Base-by-base conservation (phyloP, 352 stramenopile genomes). In the Globisporangium spiculum region DNA sequence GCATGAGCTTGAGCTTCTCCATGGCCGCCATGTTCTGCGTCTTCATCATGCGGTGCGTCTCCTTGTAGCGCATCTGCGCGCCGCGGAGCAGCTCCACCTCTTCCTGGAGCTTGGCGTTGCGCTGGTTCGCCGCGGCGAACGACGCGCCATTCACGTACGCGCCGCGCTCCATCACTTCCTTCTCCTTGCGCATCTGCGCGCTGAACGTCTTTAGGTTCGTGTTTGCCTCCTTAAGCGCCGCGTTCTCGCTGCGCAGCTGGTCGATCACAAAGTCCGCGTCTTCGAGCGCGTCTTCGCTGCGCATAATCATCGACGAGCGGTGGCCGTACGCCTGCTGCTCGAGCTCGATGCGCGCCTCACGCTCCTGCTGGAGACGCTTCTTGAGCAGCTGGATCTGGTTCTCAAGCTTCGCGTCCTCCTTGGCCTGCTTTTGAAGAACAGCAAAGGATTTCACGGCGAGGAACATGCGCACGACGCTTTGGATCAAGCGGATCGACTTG, bases 361-460 rank as follows among this genome's bases (percentile, higher is more conserved):
- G 83, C 70, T 97, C 95, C 68, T 98, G 89, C 61, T 97, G 78
- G 46, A 99, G 74, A 52, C 97, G 94, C 62, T 88, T 85, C 82
- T 98, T 96, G 26, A 98, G 78, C 59, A 96, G 69, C 61, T 91
- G 83, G 60, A 99, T 96, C 77, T 98, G 94, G 78, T 98, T 98
- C 74, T 98, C 95, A 1, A 99, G 77, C 79, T 99, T 99, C 41
- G 94, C 94, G 69, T 98, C 92, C 67, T 98, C 92, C 66, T 96
- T 92, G 8, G 95, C 92, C 60, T 98, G 92, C 46, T 82, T 83
- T 59, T 93, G 83, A 16, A 94, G 68, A 58, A 89, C 81, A 0
- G 78, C 84, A 64, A 89, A 96, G 10, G 82, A 80, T 41, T 88
- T 88, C 60, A 92, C 71, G 8, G 88, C 88, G 56, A 95, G 68